Evolutionary conservation across 305 asterid species (phyloP).

Genomic region (Andrographis paniculata): DNA sequence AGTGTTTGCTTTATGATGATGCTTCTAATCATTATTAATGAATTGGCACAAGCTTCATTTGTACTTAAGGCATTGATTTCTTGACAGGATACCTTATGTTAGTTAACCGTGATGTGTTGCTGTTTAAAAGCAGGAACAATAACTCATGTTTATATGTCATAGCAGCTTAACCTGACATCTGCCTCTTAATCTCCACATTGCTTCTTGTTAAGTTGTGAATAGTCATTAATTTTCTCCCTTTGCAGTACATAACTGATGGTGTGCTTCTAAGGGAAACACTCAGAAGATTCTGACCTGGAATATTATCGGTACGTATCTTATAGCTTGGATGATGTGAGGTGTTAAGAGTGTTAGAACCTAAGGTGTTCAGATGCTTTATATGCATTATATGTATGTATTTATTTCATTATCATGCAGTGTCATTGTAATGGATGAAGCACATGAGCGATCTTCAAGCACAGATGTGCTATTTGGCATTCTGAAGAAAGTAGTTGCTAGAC

Average conservation of each 20-base stretch:
- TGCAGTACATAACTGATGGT: conserved; percentile 99
- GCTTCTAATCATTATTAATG: not conserved
- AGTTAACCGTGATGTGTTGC: not conserved
- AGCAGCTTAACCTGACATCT: not conserved
- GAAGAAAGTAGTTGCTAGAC: conserved; percentile 90
- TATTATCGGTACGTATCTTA: conserved; percentile 64
- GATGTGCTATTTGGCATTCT: conserved; percentile 96
- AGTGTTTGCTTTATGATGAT: not conserved
- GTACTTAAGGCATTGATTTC: not conserved
- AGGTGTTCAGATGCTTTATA: not conserved
- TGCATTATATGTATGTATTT: not conserved
- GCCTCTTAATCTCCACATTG: not conserved
- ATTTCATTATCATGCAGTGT: conserved; percentile 32
- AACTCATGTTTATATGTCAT: not conserved
- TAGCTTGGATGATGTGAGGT: conserved; percentile 4
- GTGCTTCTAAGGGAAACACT: conserved; percentile 95
- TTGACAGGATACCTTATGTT: not conserved
- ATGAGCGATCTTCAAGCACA: conserved; percentile 85
- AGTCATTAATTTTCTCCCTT: conserved; percentile 13
- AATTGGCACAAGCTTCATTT: too few relatives aligned
- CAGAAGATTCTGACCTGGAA: conserved; percentile 89
- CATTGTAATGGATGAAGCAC: conserved; percentile 98
- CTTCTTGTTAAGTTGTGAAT: not conserved
- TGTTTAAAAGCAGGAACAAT: conserved; percentile 5
- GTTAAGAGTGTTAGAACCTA: too few relatives aligned